Percentiles rank a stretch among this genome's conserved stretches.
Evolutionary conservation across 2,329 filamentous ascomycete genomes (phyloP).

Genomic region (Neonectria sp.): DNA sequence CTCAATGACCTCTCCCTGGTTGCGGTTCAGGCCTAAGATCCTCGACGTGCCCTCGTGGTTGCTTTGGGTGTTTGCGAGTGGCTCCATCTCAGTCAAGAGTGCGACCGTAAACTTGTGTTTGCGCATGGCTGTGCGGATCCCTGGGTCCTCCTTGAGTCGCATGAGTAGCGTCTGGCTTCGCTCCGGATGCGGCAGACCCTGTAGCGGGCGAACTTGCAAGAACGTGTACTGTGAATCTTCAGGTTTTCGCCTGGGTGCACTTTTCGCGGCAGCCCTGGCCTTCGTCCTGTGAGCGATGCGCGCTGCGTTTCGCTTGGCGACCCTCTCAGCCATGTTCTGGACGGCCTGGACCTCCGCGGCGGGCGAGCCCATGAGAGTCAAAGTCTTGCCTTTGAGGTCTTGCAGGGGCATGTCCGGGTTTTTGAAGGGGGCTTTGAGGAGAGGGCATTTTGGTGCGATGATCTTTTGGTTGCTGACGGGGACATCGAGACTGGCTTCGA

Average conservation of each 20-base stretch:
- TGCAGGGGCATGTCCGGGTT: conserved; percentile 66
- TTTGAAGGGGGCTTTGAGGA: conserved; percentile 76
- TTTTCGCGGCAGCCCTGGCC: conserved; percentile 33
- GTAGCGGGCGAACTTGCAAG: conserved; percentile 80
- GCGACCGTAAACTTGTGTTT: conserved; percentile 89
- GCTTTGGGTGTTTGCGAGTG: conserved; percentile 79
- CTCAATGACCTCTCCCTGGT: conserved; percentile 91
- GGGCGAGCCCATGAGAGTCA: conserved; percentile 76
- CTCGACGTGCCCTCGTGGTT: conserved; percentile 82
- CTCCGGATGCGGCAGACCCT: conserved; percentile 82
- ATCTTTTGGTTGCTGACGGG: conserved; percentile 78
- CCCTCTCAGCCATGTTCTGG: conserved; percentile 62
- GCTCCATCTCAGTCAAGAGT: conserved; percentile 96
- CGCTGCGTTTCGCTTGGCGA: conserved; percentile 63
- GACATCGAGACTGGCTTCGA: conserved; percentile 71
- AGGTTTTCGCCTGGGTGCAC: conserved; percentile 39
- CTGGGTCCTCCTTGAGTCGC: conserved; percentile 84
- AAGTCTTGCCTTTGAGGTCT: conserved; percentile 69
- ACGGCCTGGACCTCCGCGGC: conserved; percentile 72
- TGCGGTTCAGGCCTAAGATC: conserved; percentile 89
- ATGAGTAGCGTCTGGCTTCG: conserved; percentile 80
- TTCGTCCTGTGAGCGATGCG: conserved; percentile 52
- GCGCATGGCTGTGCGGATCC: conserved; percentile 87
- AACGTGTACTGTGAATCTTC: conserved; percentile 86
- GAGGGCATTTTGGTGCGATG: conserved; percentile 74